Conservation (phyloP, 805 yeast genomes). For the Candida nonsorbophila region DNA sequence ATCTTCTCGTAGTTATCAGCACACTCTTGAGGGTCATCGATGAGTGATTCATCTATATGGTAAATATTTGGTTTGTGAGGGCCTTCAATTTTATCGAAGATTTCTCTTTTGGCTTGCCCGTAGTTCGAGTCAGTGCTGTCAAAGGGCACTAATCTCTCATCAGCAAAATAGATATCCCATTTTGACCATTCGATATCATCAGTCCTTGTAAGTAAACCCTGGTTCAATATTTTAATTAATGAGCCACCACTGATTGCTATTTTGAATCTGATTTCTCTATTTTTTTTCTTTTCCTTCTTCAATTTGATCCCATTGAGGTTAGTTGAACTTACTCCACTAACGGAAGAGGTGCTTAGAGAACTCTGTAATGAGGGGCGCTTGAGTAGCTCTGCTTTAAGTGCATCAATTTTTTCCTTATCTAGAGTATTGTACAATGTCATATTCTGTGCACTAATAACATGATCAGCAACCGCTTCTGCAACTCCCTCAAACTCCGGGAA, state of each 20-base stretch:
- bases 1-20: slow-evolving; percentile 91
- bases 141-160: slow-evolving; percentile 90
- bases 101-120: slow-evolving; percentile 79
- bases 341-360: slow-evolving; percentile 7
- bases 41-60: slow-evolving; percentile 74
- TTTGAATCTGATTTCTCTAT: slow-evolving; percentile 68
- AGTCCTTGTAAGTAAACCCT: slow-evolving; percentile 71
- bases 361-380: slow-evolving; percentile 8
- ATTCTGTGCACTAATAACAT: slow-evolving; percentile 85
- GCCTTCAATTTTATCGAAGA: slow-evolving; percentile 64
- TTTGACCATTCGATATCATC: slow-evolving; percentile 81
- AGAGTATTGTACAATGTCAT: slow-evolving; percentile 47
- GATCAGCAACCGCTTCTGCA: slow-evolving; percentile 96
- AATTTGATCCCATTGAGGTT: slow-evolving; percentile 3
- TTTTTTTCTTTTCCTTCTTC: slow-evolving; percentile 42
- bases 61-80: slow-evolving; percentile 62
- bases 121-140: slow-evolving; percentile 78
- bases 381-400: slow-evolving; percentile 21
- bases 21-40: slow-evolving; percentile 82
- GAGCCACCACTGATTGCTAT: slow-evolving; percentile 95
- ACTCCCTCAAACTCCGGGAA: slow-evolving; percentile 87
- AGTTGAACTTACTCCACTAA: slow-evolving; percentile 3
- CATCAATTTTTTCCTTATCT: slow-evolving; percentile 27
- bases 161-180: slow-evolving; percentile 97
- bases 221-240: slow-evolving; percentile 74